These are phyloP conservation scores for Chytriomyces sp. DNA, from an alignment of 192 early-diverging fungal genomes.

Conservation along the genomic window DNA sequence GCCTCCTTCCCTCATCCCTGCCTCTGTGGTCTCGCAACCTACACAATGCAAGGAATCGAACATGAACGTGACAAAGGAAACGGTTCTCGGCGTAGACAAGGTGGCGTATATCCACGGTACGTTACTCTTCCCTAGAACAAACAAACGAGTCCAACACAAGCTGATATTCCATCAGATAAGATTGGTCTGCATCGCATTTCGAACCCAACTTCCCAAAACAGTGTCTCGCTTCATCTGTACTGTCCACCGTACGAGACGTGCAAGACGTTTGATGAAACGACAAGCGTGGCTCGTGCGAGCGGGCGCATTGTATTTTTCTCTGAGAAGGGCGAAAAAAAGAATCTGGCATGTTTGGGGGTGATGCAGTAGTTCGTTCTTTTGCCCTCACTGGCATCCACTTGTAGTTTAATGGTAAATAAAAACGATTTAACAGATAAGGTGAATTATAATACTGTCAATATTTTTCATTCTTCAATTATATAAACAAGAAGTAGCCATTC, in stretches of 20 bases:
- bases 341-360: background rate
- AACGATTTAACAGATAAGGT: too few species aligned
- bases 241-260: conserved; percentile 83
- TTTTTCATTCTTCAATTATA: too few species aligned
- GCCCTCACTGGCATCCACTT: too few species aligned
- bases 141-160: background rate
- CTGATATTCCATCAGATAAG: conserved; percentile 44
- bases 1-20: conserved; percentile 21
- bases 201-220: conserved; percentile 63
- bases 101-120: conserved; percentile 85
- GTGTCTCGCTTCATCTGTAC: conserved; percentile 89
- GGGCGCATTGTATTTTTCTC: conserved; percentile 68
- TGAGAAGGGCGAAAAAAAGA: conserved; percentile 40
- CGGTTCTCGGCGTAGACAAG: conserved; percentile 56
- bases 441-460: too few species aligned
- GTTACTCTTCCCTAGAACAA: background rate
- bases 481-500: too few species aligned
- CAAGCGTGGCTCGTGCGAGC: conserved; percentile 62
- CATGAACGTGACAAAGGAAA: conserved; percentile 36
- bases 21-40: conserved; percentile 5
- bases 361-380: background rate
- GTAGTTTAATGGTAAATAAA: too few species aligned
- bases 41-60: background rate
- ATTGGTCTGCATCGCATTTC: conserved; percentile 84
- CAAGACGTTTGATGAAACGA: conserved; percentile 80